These are phyloP conservation scores for Sugiyamaella sp. DNA, from an alignment of 1,139 yeast species.

Conservation along the genomic window DNA sequence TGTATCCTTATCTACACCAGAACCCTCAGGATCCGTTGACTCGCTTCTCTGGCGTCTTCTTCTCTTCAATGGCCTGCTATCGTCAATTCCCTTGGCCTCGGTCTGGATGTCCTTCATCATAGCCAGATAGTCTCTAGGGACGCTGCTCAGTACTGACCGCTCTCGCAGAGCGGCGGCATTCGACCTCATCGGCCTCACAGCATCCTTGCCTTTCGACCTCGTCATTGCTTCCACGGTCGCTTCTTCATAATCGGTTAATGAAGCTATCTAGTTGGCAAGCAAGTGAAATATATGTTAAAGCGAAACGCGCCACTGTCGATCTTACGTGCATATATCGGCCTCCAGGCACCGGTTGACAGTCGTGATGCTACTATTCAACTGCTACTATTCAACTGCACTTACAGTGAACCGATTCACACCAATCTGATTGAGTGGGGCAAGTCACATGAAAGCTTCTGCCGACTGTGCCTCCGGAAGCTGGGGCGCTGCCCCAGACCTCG, in stretches of 20 bases:
- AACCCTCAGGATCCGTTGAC: conserved; percentile 62
- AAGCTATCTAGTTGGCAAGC: not conserved
- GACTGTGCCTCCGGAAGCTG: too few relatives aligned
- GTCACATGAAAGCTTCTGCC: too few relatives aligned
- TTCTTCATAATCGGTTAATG: not conserved
- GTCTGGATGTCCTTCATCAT: conserved; percentile 44
- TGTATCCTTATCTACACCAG: conserved; percentile 62
- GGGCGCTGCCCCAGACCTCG: too few relatives aligned
- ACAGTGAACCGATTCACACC: too few relatives aligned
- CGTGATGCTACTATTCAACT: too few relatives aligned
- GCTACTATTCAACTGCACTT: too few relatives aligned
- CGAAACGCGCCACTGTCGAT: too few relatives aligned
- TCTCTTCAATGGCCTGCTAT: conserved; percentile 35
- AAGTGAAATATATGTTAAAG: not conserved
- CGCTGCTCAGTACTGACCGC: conserved; percentile 20
- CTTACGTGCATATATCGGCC: too few relatives aligned
- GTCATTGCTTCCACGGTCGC: conserved; percentile 7
- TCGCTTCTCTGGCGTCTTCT: conserved; percentile 25
- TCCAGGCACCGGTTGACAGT: too few relatives aligned
- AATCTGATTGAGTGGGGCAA: too few relatives aligned
- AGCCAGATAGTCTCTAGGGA: conserved; percentile 46
- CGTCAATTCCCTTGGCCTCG: conserved; percentile 25
- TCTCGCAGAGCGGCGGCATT: not conserved
- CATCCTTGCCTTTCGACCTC: conserved; percentile 18
- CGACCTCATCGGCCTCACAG: conserved; percentile 11